Percentiles rank a stretch among this genome's conserved stretches.
phyloP scores from a whole-genome alignment of 495 filamentous ascomycete genomes.

The Neurospora sp. region DNA sequence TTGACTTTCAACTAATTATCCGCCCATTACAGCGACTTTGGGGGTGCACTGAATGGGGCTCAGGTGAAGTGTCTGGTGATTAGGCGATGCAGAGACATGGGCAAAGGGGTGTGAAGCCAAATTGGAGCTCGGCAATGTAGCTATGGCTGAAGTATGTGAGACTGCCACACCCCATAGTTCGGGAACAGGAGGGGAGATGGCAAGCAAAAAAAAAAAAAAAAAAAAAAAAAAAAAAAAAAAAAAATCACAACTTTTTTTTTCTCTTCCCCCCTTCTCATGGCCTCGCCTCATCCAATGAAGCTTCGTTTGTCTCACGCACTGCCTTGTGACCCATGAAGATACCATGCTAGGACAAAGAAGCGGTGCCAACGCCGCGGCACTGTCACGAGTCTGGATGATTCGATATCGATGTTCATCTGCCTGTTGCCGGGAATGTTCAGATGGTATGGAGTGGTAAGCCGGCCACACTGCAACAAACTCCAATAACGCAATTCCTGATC shows the following conservation, averaged over 20 bases:
- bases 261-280: background rate
- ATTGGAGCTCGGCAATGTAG: background rate
- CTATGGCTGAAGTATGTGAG: background rate
- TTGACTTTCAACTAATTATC: background rate
- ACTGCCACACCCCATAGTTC: background rate
- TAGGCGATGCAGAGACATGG: conserved; percentile 1
- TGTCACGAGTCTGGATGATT: background rate
- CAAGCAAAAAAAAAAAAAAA: conserved; percentile 1
- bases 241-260: background rate
- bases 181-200: background rate
- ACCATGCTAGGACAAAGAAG: background rate
- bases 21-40: background rate
- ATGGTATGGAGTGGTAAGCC: background rate
- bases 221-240: background rate
- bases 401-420: background rate
- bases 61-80: conserved; percentile 1
- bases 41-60: background rate
- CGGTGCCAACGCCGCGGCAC: background rate
- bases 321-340: background rate
- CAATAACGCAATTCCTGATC: background rate
- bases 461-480: background rate
- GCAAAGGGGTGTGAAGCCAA: conserved; percentile 1
- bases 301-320: background rate
- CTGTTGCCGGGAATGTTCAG: background rate
- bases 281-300: background rate